phyloP scores from a whole-genome alignment of 2,329 filamentous ascomycete species.

The Aspergillus felis region DNA sequence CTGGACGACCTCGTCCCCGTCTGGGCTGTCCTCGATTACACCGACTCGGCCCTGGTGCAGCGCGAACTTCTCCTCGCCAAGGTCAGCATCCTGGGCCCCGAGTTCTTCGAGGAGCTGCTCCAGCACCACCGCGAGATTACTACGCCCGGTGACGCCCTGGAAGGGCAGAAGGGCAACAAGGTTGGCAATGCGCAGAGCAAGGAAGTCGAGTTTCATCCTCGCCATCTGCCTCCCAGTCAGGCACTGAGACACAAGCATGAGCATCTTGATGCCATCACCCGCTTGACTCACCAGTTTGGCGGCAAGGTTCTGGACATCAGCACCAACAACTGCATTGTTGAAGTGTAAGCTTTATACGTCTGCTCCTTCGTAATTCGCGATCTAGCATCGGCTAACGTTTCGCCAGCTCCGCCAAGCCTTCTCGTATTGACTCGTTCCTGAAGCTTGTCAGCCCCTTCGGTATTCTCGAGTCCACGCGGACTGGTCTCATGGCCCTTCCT shows the following conservation, averaged over 20 bases:
- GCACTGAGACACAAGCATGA: constrained; percentile 95
- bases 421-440: constrained; percentile 93
- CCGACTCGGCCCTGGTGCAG: constrained; percentile 85
- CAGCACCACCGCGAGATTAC: constrained; percentile 93
- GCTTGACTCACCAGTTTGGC: constrained; percentile 94
- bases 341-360: constrained; percentile 64
- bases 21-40: constrained; percentile 98
- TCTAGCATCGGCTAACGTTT: neutral
- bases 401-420: constrained; percentile 79
- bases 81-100: constrained; percentile 91
- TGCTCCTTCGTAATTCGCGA: neutral
- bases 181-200: constrained; percentile 12
- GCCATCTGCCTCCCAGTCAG: constrained; percentile 78
- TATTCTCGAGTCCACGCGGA: constrained; percentile 91
- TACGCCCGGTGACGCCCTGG: constrained; percentile 42
- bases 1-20: constrained; percentile 95
- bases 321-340: constrained; percentile 97
- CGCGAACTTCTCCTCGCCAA: constrained; percentile 93
- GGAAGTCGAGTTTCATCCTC: constrained; percentile 76
- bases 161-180: constrained; percentile 25
- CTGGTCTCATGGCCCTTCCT: constrained; percentile 93
- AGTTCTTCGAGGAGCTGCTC: constrained; percentile 96
- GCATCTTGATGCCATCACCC: constrained; percentile 93
- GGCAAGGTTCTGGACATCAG: constrained; percentile 97
- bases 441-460: constrained; percentile 93